phyloP scores from a whole-genome alignment of 148 eudicot genomes.

The Camellia sinensis region DNA sequence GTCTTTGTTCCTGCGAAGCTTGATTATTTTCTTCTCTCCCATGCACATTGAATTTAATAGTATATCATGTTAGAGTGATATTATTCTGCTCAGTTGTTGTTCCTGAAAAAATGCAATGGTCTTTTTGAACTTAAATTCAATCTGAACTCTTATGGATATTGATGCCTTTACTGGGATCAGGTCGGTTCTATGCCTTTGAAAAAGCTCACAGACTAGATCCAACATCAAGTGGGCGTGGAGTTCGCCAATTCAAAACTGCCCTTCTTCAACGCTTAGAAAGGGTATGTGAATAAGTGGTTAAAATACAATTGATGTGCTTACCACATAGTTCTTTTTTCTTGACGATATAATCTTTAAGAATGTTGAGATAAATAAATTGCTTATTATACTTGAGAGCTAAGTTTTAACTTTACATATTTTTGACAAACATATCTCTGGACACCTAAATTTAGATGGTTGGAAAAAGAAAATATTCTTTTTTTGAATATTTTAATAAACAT shows the following conservation, averaged over 20 bases:
- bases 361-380: background rate
- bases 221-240: slow-evolving; percentile 78
- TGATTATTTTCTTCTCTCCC: background rate
- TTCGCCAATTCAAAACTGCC: slow-evolving; percentile 70
- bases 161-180: slow-evolving; percentile 28
- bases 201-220: slow-evolving; percentile 67
- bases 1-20: background rate
- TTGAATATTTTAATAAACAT: background rate
- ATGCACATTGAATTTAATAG: too few species aligned
- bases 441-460: background rate
- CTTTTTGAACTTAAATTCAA: background rate
- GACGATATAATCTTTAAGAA: too few species aligned
- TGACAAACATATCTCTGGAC: background rate
- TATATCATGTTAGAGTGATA: background rate
- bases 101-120: background rate
- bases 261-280: slow-evolving; percentile 68
- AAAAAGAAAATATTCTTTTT: background rate
- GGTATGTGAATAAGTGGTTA: slow-evolving; percentile 23
- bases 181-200: slow-evolving; percentile 75
- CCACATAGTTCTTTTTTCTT: background rate
- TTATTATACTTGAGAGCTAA: background rate
- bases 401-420: background rate
- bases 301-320: slow-evolving; percentile 4
- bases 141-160: background rate
- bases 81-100: background rate